Percentiles rank a stretch among this genome's conserved stretches.
Evolutionary conservation across 306 rosid genomes (phyloP).

Genomic region (Fragaria ananassa): DNA sequence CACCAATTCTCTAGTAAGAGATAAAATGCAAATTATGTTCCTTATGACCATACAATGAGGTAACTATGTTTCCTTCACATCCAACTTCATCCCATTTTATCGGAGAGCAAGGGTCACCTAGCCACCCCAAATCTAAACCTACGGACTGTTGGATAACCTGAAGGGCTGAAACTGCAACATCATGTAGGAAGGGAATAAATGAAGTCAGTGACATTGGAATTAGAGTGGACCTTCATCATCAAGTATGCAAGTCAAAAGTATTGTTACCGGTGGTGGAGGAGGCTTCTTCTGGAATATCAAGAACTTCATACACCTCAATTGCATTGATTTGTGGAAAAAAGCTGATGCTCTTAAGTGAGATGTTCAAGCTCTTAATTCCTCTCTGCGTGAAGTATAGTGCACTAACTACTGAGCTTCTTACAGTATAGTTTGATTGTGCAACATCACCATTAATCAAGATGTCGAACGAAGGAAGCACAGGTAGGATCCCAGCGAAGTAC

Average conservation of each 20-base stretch:
- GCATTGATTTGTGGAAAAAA: slow-evolving; percentile 88
- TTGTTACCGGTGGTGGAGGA: slow-evolving; percentile 85
- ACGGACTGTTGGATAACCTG: slow-evolving; percentile 75
- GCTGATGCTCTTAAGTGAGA: slow-evolving; percentile 51
- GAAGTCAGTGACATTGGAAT: slow-evolving; percentile 11
- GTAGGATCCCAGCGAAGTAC: slow-evolving; percentile 81
- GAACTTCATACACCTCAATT: slow-evolving; percentile 75
- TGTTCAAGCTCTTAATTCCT: slow-evolving; percentile 53
- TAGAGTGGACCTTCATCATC: neutral
- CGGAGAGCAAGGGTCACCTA: slow-evolving; percentile 95
- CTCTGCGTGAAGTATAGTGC: slow-evolving; percentile 49
- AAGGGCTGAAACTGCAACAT: slow-evolving; percentile 81
- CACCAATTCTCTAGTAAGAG: neutral
- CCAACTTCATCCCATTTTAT: slow-evolving; percentile 62
- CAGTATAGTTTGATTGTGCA: slow-evolving; percentile 56
- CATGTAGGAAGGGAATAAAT: slow-evolving; percentile 18
- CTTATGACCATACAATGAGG: slow-evolving; percentile 54
- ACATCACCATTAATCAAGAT: slow-evolving; percentile 60
- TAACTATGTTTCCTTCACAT: slow-evolving; percentile 79
- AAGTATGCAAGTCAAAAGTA: slow-evolving; percentile 1
- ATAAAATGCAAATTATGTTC: slow-evolving; percentile 1
- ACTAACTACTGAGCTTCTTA: slow-evolving; percentile 51
- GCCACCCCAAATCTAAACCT: slow-evolving; percentile 85
- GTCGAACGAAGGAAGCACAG: slow-evolving; percentile 72
- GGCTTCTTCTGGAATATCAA: slow-evolving; percentile 65